These are phyloP conservation scores for Periconia macrospinosa DNA, from an alignment of 2,329 filamentous ascomycete species.

Conservation along the genomic window DNA sequence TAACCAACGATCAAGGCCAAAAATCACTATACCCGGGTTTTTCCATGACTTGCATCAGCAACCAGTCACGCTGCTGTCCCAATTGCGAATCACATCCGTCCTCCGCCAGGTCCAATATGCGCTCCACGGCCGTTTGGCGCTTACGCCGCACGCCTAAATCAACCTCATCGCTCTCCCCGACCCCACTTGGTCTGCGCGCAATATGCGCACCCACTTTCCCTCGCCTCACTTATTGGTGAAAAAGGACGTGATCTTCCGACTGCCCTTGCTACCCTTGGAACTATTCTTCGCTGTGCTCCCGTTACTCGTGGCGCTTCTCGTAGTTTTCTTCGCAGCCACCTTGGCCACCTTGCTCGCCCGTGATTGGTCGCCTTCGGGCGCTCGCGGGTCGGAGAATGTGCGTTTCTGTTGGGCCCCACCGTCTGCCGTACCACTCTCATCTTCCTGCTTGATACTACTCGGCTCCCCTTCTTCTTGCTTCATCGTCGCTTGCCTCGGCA, in stretches of 20 bases:
- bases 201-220: background rate
- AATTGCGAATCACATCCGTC: conserved; percentile 13
- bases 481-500: conserved; percentile 20
- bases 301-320: conserved; percentile 61
- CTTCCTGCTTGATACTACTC: conserved; percentile 48
- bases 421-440: conserved; percentile 32
- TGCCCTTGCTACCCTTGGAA: conserved; percentile 49
- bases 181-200: background rate
- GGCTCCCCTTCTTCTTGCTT: conserved; percentile 5
- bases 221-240: conserved; percentile 49
- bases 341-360: conserved; percentile 23
- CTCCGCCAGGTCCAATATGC: background rate
- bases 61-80: conserved; percentile 17
- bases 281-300: conserved; percentile 49
- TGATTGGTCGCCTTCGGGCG: conserved; percentile 22
- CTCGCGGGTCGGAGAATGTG: conserved; percentile 19
- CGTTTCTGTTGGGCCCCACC: conserved; percentile 44
- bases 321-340: conserved; percentile 44
- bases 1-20: too few relatives aligned
- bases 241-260: conserved; percentile 61
- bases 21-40: background rate
- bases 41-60: conserved; percentile 19
- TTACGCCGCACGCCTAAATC: conserved; percentile 21
- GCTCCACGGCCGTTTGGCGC: conserved; percentile 7
- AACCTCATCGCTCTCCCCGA: conserved; percentile 8